A percentile compares a stretch with the other conserved stretches of the same genome.
These are phyloP conservation scores for Fusarium neocosmosporiellum DNA, from an alignment of 2,329 filamentous ascomycete genomes.

Conservation along the genomic window DNA sequence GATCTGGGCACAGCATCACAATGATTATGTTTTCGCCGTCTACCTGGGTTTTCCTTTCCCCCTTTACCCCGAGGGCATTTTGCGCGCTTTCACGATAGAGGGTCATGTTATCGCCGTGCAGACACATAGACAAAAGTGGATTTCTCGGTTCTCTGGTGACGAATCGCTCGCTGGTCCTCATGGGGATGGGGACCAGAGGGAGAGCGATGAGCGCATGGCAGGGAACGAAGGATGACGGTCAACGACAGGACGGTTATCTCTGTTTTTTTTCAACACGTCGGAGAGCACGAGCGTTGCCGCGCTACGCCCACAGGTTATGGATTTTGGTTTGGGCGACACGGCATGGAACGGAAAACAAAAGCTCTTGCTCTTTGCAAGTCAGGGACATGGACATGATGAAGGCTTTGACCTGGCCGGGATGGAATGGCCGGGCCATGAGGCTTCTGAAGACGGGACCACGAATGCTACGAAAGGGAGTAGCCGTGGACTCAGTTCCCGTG, in stretches of 20 bases:
- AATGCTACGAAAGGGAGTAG: constrained; percentile 34
- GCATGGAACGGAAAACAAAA: constrained; percentile 46
- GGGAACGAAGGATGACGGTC: constrained; percentile 47
- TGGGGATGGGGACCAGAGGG: constrained; percentile 46
- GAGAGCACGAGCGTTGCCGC: constrained; percentile 53
- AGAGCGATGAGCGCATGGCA: constrained; percentile 49
- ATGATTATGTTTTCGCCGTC: constrained; percentile 53
- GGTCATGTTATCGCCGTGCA: constrained; percentile 59
- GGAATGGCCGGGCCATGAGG: constrained; percentile 41
- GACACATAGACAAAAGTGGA: constrained; percentile 74
- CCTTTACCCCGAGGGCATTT: constrained; percentile 49
- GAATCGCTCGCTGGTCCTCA: constrained; percentile 50
- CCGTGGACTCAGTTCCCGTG: constrained; percentile 44
- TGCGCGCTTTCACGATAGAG: constrained; percentile 57
- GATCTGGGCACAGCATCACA: constrained; percentile 52
- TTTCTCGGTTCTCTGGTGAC: constrained; percentile 69
- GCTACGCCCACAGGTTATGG: constrained; percentile 52
- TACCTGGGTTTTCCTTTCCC: constrained; percentile 47
- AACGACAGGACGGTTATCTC: constrained; percentile 50
- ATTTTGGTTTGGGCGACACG: constrained; percentile 51
- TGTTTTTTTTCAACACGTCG: constrained; percentile 46
- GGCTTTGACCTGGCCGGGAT: constrained; percentile 42
- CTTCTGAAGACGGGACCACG: constrained; percentile 44
- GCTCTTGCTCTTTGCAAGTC: constrained; percentile 47
- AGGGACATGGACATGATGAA: constrained; percentile 46